Evolutionary conservation across 768 basidiomycete species (phyloP), one percentile per base, ranked within the genome.

Genomic region (Lyophyllum atratum): DNA sequence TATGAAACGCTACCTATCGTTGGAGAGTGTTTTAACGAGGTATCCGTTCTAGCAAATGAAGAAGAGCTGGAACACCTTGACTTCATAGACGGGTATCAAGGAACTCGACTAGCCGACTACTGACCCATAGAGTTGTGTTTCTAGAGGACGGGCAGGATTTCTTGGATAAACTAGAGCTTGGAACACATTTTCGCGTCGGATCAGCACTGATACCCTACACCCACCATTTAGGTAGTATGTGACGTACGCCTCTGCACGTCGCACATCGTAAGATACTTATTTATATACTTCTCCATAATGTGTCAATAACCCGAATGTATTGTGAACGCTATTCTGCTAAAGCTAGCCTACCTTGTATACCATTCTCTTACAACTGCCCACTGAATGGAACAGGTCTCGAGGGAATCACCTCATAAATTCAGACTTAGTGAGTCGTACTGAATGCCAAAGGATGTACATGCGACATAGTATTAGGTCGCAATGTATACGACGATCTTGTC

Each of bases 401-500:
- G n/a, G n/a, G n/a, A n/a, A n/a, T n/a, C n/a, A n/a, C n/a, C n/a
- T n/a, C n/a, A n/a, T n/a, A n/a, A n/a, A n/a, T n/a, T n/a, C n/a
- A n/a, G n/a, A n/a, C n/a, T n/a, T n/a, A n/a, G n/a, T n/a, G n/a
- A n/a, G n/a, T n/a, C n/a, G n/a, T n/a, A n/a, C n/a, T n/a, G n/a
- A n/a, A n/a, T n/a, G n/a, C n/a, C n/a, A n/a, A n/a, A 37, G 34
- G 34, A 37, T 37, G 11, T 15, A 37, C 34, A 7, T 17, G 22
- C 11, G 44, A 8, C 4, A 25, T 3, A 10, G 19, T 4, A 24
- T 15, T 45, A 45, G 22, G 63, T 66, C n/a, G 73, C 71, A 33
- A 75, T 76, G 65, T 84, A 86, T 2, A 87, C 84, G 28, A 85
- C 71, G 61, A 86, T 83, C 70, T 79, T 84, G 70, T 85, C 84